Evolutionary conservation across 23 red algal species (phyloP).

Genomic region (Gracilaria domingensis): DNA sequence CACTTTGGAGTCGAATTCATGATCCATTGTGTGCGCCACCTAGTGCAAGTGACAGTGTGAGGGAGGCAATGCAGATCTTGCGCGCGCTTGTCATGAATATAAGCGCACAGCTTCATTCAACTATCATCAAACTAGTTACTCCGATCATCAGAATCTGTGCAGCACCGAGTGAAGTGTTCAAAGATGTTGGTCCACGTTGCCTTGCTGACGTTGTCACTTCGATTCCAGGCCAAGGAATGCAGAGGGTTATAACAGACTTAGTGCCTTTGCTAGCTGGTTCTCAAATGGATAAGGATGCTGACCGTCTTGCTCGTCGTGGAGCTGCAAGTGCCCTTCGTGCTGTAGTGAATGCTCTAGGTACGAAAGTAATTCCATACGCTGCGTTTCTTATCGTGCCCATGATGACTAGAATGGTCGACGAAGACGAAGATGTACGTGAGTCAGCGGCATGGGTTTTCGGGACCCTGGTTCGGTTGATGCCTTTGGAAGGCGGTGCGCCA

Average conservation of each 20-base stretch:
- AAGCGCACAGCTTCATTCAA: constrained; percentile 21
- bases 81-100: constrained; percentile 51
- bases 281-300: constrained; percentile 53
- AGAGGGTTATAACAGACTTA: constrained; percentile 70
- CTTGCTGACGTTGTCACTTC: constrained; percentile 83
- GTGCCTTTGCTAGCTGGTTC: constrained; percentile 79
- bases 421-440: constrained; percentile 81
- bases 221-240: constrained; percentile 76
- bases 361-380: constrained; percentile 86
- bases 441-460: constrained; percentile 83
- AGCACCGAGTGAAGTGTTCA: constrained; percentile 35
- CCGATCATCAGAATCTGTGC: constrained; percentile 56
- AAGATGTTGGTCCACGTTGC: constrained; percentile 44
- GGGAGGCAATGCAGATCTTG: constrained; percentile 60
- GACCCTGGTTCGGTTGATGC: constrained; percentile 89
- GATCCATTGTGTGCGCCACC: constrained; percentile 3
- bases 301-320: constrained; percentile 46
- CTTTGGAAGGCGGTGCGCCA: constrained; percentile 86
- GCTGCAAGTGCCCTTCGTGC: constrained; percentile 66
- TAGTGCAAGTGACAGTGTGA: constrained; percentile 1
- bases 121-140: constrained; percentile 60
- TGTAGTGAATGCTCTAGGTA: constrained; percentile 75
- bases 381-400: constrained; percentile 93
- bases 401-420: constrained; percentile 93
- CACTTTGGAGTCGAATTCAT: constrained; percentile 69